Base-by-base conservation (phyloP, 1,139 yeast genomes). In the Diutina pseudorugosa region DNA sequence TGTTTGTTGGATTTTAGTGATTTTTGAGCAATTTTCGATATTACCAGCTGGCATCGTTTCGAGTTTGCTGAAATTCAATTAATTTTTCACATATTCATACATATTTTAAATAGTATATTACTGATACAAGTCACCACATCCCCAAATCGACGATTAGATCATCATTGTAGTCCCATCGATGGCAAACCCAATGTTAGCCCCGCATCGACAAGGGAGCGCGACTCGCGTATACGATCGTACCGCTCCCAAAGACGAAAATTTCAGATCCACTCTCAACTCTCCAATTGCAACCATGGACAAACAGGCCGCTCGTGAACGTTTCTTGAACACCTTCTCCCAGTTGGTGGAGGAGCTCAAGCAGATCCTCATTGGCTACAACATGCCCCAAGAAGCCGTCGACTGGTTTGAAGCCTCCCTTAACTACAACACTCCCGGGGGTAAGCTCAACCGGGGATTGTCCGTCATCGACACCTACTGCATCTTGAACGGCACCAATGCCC, bases 391-490 rank as follows among this genome's bases (percentile, higher is more conserved):
- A 58, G 98, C 97, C 52, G 76, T 87, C 56, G 81, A 79, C 42
- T 93, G 99, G 98, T 89, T 82, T 70, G 79, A 76, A 60, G 76
- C 76, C 57, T 84, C 77, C 60, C 73, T 93, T 66, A 71, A 83
- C 61, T 87, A 93, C 75, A 94, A 94, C 72, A 83, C 96, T 7
- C 93, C 96, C 53, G 97, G 98, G 55, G 99, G 99, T 51, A 94
- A 94, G 70, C 79, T 91, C 65, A 94, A 94, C 76, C 81, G 99
- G 67, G 99, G 99, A 20, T 75, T 94, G 57, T 87, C 97, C 41
- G 98, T 94, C 16, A 83, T 93, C 56, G 98, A 93, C 68, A 89
- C 98, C 3, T 93, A 87, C 71, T 82, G 83, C 56, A 79, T 93
- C 55, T 76, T 94, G 65, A 86, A 86, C 62, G 78, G 79, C 60